Percentiles rank a stretch among this genome's conserved stretches.
Conservation (phyloP, 305 asterid species). For the Petunia hybrid region DNA sequence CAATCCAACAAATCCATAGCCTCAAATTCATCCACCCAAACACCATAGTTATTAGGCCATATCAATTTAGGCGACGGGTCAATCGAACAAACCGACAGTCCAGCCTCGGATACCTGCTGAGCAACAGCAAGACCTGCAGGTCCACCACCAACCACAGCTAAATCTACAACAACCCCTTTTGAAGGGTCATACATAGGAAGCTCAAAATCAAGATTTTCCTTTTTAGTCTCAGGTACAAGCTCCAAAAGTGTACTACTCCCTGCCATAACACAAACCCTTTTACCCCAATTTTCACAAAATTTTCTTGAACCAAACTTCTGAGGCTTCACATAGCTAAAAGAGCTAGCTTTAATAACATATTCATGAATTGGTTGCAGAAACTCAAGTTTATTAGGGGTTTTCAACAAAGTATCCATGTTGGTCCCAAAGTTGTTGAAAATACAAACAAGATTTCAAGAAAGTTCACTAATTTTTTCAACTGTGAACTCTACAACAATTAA, state of each 20-base stretch:
- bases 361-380: slow-evolving; percentile 71
- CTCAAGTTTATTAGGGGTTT: slow-evolving; percentile 76
- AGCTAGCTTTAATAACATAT: slow-evolving; percentile 55
- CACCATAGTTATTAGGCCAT: slow-evolving; percentile 98
- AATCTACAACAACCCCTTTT: slow-evolving; percentile 69
- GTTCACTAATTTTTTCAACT: slow-evolving; percentile 31
- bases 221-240: slow-evolving; percentile 92
- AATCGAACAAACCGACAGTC: slow-evolving; percentile 88
- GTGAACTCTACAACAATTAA: not conserved
- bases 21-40: slow-evolving; percentile 99
- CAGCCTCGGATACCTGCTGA: slow-evolving; percentile 96
- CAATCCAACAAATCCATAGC: slow-evolving; percentile 98
- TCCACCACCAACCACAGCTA: slow-evolving; percentile 97
- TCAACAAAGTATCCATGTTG: slow-evolving; percentile 74
- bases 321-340: slow-evolving; percentile 61
- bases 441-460: slow-evolving; percentile 40
- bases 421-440: slow-evolving; percentile 31
- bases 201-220: slow-evolving; percentile 92
- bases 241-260: slow-evolving; percentile 75
- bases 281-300: slow-evolving; percentile 45
- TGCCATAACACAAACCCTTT: slow-evolving; percentile 52
- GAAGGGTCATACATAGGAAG: slow-evolving; percentile 88
- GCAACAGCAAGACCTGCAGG: slow-evolving; percentile 99
- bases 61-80: slow-evolving; percentile 91
- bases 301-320: slow-evolving; percentile 56